phyloP scores from a whole-genome alignment of 192 early-diverging fungal genomes.

The Coemansia aciculifera region DNA sequence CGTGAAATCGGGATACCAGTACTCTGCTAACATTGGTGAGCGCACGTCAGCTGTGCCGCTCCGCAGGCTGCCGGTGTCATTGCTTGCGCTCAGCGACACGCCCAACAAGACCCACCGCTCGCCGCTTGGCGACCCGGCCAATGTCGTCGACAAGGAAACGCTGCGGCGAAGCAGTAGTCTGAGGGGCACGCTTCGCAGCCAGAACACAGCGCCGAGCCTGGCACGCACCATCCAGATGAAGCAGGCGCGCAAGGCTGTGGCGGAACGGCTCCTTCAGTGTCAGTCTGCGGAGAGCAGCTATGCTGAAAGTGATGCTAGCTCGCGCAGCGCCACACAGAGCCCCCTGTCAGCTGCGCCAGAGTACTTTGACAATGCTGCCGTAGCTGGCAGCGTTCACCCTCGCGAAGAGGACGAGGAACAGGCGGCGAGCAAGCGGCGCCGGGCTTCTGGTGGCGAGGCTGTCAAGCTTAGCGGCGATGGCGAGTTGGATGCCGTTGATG shows the following conservation, averaged over 20 bases:
- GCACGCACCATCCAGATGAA: slow-evolving; percentile 54
- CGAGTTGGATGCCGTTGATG: slow-evolving; percentile 9
- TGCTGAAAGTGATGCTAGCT: slow-evolving; percentile 4
- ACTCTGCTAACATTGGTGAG: slow-evolving; percentile 3
- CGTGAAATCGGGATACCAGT: neutral
- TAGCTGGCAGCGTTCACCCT: slow-evolving; percentile 21
- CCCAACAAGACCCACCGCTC: slow-evolving; percentile 22
- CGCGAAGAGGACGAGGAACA: slow-evolving; percentile 31
- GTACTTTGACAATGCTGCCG: neutral
- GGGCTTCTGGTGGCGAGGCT: slow-evolving; percentile 21
- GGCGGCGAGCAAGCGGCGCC: slow-evolving; percentile 33
- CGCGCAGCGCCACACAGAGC: slow-evolving; percentile 3
- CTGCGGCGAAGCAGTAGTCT: slow-evolving; percentile 39
- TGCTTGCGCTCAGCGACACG: slow-evolving; percentile 36
- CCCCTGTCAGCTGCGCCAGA: neutral
- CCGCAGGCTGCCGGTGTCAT: slow-evolving; percentile 46
- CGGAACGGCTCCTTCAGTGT: slow-evolving; percentile 34
- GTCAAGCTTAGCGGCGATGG: slow-evolving; percentile 13
- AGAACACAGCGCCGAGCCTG: slow-evolving; percentile 44
- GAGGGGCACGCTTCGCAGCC: slow-evolving; percentile 20
- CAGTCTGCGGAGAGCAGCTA: slow-evolving; percentile 13
- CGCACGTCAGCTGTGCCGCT: slow-evolving; percentile 29
- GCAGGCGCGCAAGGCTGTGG: slow-evolving; percentile 53
- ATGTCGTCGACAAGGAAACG: slow-evolving; percentile 13
- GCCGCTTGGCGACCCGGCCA: slow-evolving; percentile 18